Evolutionary conservation across 352 stramenopile species (phyloP).

Genomic region (Elongisporangium undulatum): DNA sequence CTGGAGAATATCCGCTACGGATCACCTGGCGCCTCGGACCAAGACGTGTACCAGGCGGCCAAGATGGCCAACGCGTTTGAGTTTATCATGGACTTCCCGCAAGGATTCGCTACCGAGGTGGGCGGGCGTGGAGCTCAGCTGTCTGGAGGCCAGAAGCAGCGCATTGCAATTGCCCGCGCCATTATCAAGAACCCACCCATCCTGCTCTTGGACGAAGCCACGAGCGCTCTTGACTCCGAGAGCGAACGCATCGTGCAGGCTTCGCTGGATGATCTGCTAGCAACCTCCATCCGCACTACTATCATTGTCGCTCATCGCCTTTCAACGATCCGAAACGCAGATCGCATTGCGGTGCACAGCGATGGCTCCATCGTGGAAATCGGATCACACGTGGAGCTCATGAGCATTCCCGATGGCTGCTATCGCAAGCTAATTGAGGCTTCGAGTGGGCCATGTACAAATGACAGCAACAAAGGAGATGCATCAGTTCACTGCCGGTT

Average conservation of each 20-base stretch:
- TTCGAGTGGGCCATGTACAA: constrained; percentile 15
- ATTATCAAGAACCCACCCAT: constrained; percentile 75
- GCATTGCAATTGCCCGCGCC: constrained; percentile 87
- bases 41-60: constrained; percentile 63
- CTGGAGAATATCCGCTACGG: constrained; percentile 81
- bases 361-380: constrained; percentile 89
- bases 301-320: constrained; percentile 90
- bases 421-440: constrained; percentile 42
- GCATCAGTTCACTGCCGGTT: not conserved
- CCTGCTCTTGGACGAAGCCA: constrained; percentile 57
- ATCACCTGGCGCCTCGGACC: constrained; percentile 12
- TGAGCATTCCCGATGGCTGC: constrained; percentile 42
- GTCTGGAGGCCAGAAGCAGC: constrained; percentile 89
- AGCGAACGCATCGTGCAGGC: constrained; percentile 61
- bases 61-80: constrained; percentile 87
- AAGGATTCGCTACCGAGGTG: constrained; percentile 86
- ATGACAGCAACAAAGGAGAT: not conserved
- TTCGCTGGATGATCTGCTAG: constrained; percentile 32
- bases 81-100: constrained; percentile 89
- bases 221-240: constrained; percentile 34
- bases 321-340: constrained; percentile 86
- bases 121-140: constrained; percentile 85
- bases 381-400: constrained; percentile 91
- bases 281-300: constrained; percentile 30
- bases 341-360: constrained; percentile 92